Base-by-base conservation (phyloP, 176 grass and related monocot genomes). In the Oryza meridionalis region DNA sequence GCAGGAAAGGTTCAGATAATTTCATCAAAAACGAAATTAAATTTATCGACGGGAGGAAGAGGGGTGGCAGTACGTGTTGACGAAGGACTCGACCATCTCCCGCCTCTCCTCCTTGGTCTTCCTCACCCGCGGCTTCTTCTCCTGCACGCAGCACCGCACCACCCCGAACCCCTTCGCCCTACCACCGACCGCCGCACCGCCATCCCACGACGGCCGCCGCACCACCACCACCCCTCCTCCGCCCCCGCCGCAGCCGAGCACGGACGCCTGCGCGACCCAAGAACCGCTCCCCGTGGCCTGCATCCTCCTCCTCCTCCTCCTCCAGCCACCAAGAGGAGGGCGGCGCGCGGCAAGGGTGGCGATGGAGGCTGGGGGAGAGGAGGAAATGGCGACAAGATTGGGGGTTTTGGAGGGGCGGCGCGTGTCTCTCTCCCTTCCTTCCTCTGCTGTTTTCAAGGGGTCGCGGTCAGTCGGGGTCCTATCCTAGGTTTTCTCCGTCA, bases 31-130 rank as follows among this genome's bases (percentile, higher is more conserved):
- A 4, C n/a, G 33, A 35, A 24, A 62, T 6, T 0, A 62, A 4
- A 9, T 62, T 24, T 11, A 73, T 21, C 15, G 43, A 33, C 43
- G 16, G 68, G 10, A 62, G 45, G 7, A 42, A 66, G 66, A 17
- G 43, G 31, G 0, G 1, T 0, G 7, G 38, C 1, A 81, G 71
- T 87, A 96, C 96, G 86, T 92, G 72, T 78, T 81, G 24, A 98
- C 88, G 74, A 96, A 98, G 50, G 91, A 90, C 55, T 98, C 89
- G 4, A 96, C 93, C 96, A 98, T 90, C 77, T 87, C 88, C 82
- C 89, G 77, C 79, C 96, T 92, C 82, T 98, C 96, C 88, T 98
- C 93, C 85, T 95, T 98, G 19, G 96, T 93, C 69, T 85, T 92
- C 77, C 96, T 90, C 51, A 86, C 84, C 27, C 92, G 93, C 76